Evolutionary conservation across 768 basidiomycete genomes (phyloP), one percentile per base, ranked within the genome.

Genomic region (Russula abietina): DNA sequence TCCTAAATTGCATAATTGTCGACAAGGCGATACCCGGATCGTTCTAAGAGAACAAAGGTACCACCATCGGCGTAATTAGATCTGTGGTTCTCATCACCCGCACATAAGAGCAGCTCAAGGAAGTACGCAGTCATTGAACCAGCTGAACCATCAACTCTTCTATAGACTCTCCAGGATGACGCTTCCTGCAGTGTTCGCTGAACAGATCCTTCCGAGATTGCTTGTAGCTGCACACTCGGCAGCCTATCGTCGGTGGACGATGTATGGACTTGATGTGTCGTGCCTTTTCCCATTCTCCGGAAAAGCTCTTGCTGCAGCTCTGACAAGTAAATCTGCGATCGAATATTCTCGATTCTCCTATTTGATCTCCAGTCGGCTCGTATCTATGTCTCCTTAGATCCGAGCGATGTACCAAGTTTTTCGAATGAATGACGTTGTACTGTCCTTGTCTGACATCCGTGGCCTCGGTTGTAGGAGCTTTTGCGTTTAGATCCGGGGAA

Each of bases 131-230:
- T 45, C 16, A 22, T n/a, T 10, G 43, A 22, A n/a, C 30, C 48
- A 60, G 32, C 19, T 33, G 48, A 17, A 51, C 26, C 54, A 54
- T 60, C 32, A 64, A 43, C 1, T 48, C 46, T 11, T 60, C 62
- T 41, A 59, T 30, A 17, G 39, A 30, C 33, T n/a, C 22, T 2
- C 54, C 49, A 8, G 46, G 53, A 51, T 64, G 62, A 5, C 62
- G 62, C 39, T 64, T 64, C 58, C 24, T 64, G 62, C 62, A 64
- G 33, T 64, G 62, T 6, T 64, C 62, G 39, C 32, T 55, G 58
- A 64, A 64, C 9, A 64, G 32, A 9, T 64, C 62, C 24, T 64
- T 64, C 17, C 62, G 62, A 2, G 62, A 64, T 51, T 64, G 62
- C 53, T 64, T 64, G 54, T 64, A 64, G 33, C 51, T 55, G 58